Conservation (phyloP, 352 stramenopile genomes). For the Globisporangium sylvaticum region DNA sequence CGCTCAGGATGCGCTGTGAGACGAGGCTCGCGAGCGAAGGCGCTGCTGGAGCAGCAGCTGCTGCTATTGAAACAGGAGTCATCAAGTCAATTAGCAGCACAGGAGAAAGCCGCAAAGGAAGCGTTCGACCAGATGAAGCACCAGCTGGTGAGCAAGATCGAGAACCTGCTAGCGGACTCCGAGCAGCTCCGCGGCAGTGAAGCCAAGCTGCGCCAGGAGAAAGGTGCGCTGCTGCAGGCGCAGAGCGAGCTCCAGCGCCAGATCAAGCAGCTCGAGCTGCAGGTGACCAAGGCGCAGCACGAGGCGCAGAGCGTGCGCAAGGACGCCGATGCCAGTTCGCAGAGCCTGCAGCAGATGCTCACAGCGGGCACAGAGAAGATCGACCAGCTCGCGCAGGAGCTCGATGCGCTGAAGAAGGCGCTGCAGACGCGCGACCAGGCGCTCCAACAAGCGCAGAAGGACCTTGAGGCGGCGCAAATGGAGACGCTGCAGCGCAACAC, state of each 20-base stretch:
- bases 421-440: conserved; percentile 36
- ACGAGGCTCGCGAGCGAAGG: conserved; percentile 21
- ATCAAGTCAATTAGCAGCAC: conserved; percentile 3
- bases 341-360: conserved; percentile 46
- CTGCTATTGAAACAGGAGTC: conserved; percentile 9
- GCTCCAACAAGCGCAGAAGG: conserved; percentile 38
- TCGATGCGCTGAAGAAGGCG: conserved; percentile 33
- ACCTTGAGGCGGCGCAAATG: conserved; percentile 35
- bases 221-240: conserved; percentile 34
- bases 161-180: conserved; percentile 45
- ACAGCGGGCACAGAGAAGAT: conserved; percentile 33
- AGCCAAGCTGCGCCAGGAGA: conserved; percentile 50
- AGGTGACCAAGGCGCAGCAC: conserved; percentile 42
- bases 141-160: conserved; percentile 59
- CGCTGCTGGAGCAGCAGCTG: conserved; percentile 17
- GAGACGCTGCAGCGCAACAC: conserved; percentile 40
- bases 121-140: conserved; percentile 43
- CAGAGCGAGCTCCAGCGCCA: conserved; percentile 34
- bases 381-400: conserved; percentile 38
- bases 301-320: conserved; percentile 46
- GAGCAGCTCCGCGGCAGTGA: conserved; percentile 44
- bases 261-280: conserved; percentile 37
- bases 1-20: conserved; percentile 46
- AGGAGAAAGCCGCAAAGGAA: conserved; percentile 15
- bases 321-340: conserved; percentile 38